Base-by-base conservation (phyloP, 331 rosid genomes). In the Phaseolus coccineus region DNA sequence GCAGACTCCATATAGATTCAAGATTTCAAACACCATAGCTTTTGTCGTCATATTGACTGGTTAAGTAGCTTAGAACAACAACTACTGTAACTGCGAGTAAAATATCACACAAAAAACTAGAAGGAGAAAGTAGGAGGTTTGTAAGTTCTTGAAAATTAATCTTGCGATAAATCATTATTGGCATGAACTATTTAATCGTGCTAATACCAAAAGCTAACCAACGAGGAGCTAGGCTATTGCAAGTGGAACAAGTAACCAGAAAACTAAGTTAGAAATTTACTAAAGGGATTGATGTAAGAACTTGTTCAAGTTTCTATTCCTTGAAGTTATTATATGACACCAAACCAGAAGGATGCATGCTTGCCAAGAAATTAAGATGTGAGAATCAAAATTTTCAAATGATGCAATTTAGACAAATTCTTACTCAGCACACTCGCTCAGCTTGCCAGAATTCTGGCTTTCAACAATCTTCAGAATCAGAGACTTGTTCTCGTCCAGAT, bases 351-450 rank as follows among this genome's bases (percentile, higher is more conserved):
- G 71, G 27, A 44, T 42, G 8, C 53, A 22, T 33, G 31, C 76
- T 64, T 22, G 27, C 2, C 37, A 65, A 11, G 40, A 66, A 12
- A 85, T 52, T 28, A 59, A 31, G 62, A 72, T 64, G 68, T 11
- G 48, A 13, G 24, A 74, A 75, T 67, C 27, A 31, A 7, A 46
- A 4, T 44, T 44, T 71, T 9, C 28, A 79, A 14, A 15, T 59
- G 35, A 47, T 24, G 31, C 15, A 74, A 44, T n/a, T 46, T 33
- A n/a, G 33, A 69, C 5, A 35, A 66, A 35, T 85, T 73, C 97
- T 85, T 87, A 94, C 98, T 94, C 98, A 28, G 98, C 98, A 77
- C 98, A 94, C 74, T 94, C 98, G 82, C 83, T 89, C 78, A 94
- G 82, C 84, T 92, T 94, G 73, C 98, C 98, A 6, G 92, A 80